Base-by-base conservation (phyloP, 345 rosid genomes). In the Cardamine chenopodiifolia region DNA sequence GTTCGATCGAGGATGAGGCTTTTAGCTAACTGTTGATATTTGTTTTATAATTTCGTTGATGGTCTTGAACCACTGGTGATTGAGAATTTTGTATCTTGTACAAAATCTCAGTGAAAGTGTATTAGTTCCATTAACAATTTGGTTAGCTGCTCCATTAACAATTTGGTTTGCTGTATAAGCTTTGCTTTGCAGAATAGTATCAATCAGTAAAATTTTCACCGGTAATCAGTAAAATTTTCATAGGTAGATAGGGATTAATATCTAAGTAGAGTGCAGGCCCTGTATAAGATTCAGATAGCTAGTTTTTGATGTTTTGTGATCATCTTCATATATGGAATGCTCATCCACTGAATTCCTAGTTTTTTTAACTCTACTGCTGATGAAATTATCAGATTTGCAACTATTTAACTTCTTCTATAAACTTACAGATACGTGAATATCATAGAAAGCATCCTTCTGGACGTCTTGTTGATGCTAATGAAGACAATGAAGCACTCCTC, bases 391-490 rank as follows among this genome's bases (percentile, higher is more conserved):
- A 11, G 67, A 47, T 22, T 6, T 65, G 68, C 55, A 28, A 49
- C 25, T 39, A 47, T 6, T 39, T 37, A 57, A 49, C 55, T 45
- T 62, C 19, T 61, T 62, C 23, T 26, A 2, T 58, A 23, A 45
- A 53, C 17, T 0, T 68, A 11, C 18, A 79, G 81, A 77, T 77
- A 35, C 76, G 98, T 34, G 98, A 96, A 69, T 96, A 92, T 75
- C 97, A 96, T 53, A 89, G 87, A 79, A 90, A 79, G 80, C 90
- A 96, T 79, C 95, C 93, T 0, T 89, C 95, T 76, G 96, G 95
- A 2, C 91, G 86, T 14, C 85, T 89, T 62, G 86, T 87, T 66
- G 99, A 92, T 84, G 74, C 82, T 31, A 78, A 76, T 47, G 98
- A 87, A 57, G 96, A 90, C 76, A 67, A 81, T 40, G 99, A 96